These are phyloP conservation scores for Beauveria pseudobassiana DNA, from an alignment of 2,329 filamentous ascomycete genomes.

Conservation along the genomic window DNA sequence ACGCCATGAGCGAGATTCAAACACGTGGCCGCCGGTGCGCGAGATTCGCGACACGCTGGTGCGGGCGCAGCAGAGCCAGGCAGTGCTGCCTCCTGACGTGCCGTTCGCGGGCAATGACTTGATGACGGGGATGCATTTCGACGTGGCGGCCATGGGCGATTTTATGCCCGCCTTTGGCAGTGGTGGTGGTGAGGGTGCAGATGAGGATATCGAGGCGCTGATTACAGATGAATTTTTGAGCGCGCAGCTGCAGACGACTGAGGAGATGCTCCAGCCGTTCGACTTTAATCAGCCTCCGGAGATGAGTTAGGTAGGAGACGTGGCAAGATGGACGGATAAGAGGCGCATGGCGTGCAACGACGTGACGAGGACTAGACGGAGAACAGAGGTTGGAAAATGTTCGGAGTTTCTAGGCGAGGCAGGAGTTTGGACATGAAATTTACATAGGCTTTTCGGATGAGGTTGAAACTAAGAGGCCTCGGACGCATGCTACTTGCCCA, in stretches of 20 bases:
- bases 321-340: background rate
- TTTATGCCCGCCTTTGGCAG: slow-evolving; percentile 17
- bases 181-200: slow-evolving; percentile 3
- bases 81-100: slow-evolving; percentile 24
- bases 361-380: background rate
- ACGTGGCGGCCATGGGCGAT: slow-evolving; percentile 17
- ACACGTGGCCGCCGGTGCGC: slow-evolving; percentile 38
- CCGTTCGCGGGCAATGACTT: slow-evolving; percentile 25
- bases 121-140: slow-evolving; percentile 26
- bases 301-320: background rate
- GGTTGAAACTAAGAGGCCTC: background rate
- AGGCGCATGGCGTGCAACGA: background rate
- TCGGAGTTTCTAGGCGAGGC: background rate
- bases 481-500: background rate
- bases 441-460: background rate
- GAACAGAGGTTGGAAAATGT: too few species aligned
- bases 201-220: slow-evolving; percentile 24
- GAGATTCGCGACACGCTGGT: slow-evolving; percentile 32
- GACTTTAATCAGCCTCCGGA: slow-evolving; percentile 23
- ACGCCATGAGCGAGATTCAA: slow-evolving; percentile 46
- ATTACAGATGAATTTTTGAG: slow-evolving; percentile 28
- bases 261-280: slow-evolving; percentile 21
- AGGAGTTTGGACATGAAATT: background rate
- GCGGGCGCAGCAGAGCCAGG: slow-evolving; percentile 23
- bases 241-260: slow-evolving; percentile 22